These are phyloP conservation scores for Dipodascopsis uninucleata DNA, from an alignment of 805 yeast species.

Conservation along the genomic window DNA sequence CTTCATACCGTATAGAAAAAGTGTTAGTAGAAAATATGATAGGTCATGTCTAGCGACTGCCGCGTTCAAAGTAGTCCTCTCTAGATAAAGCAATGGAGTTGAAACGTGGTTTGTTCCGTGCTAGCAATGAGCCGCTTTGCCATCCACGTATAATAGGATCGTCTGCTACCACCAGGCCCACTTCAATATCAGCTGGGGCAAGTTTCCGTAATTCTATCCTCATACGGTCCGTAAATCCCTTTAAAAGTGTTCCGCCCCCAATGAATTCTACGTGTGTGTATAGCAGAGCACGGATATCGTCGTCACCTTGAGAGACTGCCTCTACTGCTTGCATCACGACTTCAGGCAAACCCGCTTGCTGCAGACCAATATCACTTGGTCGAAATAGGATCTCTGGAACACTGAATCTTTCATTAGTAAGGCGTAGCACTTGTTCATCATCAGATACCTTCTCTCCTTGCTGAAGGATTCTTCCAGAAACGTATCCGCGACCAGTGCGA, in stretches of 20 bases:
- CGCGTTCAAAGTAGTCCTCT: constrained; percentile 83
- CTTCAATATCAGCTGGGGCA: constrained; percentile 35
- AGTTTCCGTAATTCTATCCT: constrained; percentile 34
- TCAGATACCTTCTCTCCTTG: constrained; percentile 58
- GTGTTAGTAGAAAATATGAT: no score
- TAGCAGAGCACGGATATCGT: constrained; percentile 58
- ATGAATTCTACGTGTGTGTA: constrained; percentile 72
- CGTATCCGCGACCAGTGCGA: constrained; percentile 13
- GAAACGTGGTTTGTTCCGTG: constrained; percentile 37
- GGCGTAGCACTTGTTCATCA: constrained; percentile 54
- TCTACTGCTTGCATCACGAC: constrained; percentile 64
- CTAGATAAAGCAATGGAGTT: constrained; percentile 60
- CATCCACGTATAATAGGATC: constrained; percentile 51
- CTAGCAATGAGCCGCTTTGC: constrained; percentile 53
- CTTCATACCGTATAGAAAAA: no score
- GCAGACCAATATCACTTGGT: constrained; percentile 75
- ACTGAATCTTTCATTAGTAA: constrained; percentile 81
- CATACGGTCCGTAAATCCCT: constrained; percentile 63
- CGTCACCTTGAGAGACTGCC: constrained; percentile 66
- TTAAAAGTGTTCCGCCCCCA: constrained; percentile 78
- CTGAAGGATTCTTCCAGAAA: constrained; percentile 44
- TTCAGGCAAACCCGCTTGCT: constrained; percentile 74
- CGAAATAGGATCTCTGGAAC: constrained; percentile 84
- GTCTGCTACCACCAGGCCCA: constrained; percentile 35
- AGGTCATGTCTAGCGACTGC: no score